phyloP scores from a whole-genome alignment of 2,329 filamentous ascomycete genomes.

The Trichoderma brevicompactum region DNA sequence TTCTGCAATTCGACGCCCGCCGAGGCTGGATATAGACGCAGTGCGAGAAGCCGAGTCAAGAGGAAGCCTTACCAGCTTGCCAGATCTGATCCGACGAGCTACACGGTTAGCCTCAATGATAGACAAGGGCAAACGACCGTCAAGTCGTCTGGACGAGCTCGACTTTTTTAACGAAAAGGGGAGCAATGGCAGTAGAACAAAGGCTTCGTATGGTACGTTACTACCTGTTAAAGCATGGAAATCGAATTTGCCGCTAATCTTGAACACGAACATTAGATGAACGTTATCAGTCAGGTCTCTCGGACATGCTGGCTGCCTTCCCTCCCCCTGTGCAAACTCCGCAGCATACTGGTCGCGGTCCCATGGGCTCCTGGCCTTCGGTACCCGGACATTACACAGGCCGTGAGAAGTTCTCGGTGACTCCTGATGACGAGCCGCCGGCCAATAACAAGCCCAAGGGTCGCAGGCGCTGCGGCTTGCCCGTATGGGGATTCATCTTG shows the following conservation, averaged over 20 bases:
- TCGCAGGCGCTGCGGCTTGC: slow-evolving; percentile 81
- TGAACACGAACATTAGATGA: slow-evolving; percentile 41
- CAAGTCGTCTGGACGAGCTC: slow-evolving; percentile 61
- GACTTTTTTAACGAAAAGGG: slow-evolving; percentile 53
- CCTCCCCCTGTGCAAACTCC: slow-evolving; percentile 62
- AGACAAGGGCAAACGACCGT: slow-evolving; percentile 74
- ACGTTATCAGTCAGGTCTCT: slow-evolving; percentile 58
- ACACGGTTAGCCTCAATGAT: slow-evolving; percentile 86
- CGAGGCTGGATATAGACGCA: slow-evolving; percentile 79
- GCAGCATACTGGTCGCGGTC: slow-evolving; percentile 45
- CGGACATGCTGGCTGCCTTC: slow-evolving; percentile 69
- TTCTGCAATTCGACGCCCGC: slow-evolving; percentile 66
- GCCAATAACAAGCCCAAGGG: slow-evolving; percentile 41
- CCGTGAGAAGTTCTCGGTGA: slow-evolving; percentile 8
- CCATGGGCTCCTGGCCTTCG: slow-evolving; percentile 55
- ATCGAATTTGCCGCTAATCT: neutral
- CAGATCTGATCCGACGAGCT: slow-evolving; percentile 86
- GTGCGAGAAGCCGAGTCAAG: slow-evolving; percentile 80
- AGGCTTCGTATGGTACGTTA: slow-evolving; percentile 47
- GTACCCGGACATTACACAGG: slow-evolving; percentile 34
- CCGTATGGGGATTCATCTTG: slow-evolving; percentile 76
- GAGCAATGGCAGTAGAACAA: slow-evolving; percentile 43
- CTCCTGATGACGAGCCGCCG: slow-evolving; percentile 33
- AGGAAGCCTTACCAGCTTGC: slow-evolving; percentile 88
- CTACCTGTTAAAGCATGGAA: neutral